Conservation (phyloP, 1,284 basidiomycete genomes). For the Naganishia albida region DNA sequence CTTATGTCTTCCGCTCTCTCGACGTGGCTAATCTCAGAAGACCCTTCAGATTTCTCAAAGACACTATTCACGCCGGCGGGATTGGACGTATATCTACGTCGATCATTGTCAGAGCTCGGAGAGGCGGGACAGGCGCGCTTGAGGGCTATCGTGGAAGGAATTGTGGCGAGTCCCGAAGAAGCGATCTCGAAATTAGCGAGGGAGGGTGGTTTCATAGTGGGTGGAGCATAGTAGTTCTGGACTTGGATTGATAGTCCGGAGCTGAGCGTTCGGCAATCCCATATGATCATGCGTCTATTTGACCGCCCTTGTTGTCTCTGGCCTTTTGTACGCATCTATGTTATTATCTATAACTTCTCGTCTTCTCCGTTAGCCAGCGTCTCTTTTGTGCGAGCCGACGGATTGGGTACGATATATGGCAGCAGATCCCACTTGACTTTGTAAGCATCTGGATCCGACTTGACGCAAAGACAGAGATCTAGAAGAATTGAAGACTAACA, state of each 20-base stretch:
- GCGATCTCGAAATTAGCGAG: conserved; percentile 6
- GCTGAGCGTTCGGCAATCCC: no score
- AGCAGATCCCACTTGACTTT: conserved; percentile 35
- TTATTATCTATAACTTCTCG: neutral
- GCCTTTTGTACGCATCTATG: neutral
- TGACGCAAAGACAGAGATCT: conserved; percentile 44
- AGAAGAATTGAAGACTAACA: neutral
- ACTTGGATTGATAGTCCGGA: no score
- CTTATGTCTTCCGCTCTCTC: neutral
- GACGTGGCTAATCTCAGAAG: neutral
- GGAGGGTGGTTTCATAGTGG: conserved; percentile 18
- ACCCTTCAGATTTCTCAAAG: conserved; percentile 55
- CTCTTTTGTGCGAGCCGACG: neutral
- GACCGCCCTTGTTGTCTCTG: neutral
- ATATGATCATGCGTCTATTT: no score
- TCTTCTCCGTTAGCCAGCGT: neutral
- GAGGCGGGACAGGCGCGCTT: conserved; percentile 15
- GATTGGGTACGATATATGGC: conserved; percentile 18
- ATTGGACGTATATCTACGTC: conserved; percentile 58
- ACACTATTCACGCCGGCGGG: conserved; percentile 61
- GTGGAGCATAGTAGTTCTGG: neutral
- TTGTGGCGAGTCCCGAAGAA: conserved; percentile 3
- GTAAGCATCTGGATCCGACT: conserved; percentile 40
- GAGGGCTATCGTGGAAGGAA: conserved; percentile 1
- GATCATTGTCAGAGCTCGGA: conserved; percentile 2